Conservation (phyloP, 2,329 filamentous ascomycete genomes). For the Parastagonospora avenae region DNA sequence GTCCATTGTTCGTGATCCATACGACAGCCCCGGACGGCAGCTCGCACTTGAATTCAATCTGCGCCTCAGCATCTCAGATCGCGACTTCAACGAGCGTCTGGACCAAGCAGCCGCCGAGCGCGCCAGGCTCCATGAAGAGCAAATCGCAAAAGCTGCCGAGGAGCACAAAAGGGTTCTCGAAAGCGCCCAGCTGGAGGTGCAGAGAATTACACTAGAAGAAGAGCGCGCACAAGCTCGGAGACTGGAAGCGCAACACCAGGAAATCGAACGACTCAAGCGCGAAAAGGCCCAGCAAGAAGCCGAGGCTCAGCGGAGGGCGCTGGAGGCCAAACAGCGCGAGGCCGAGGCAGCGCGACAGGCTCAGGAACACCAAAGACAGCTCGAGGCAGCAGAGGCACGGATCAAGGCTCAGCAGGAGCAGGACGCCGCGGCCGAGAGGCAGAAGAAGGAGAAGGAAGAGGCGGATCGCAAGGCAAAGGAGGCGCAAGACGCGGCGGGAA, state of each 20-base stretch:
- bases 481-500: constrained; percentile 30
- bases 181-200: constrained; percentile 60
- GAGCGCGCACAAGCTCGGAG: constrained; percentile 40
- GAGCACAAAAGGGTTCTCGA: constrained; percentile 69
- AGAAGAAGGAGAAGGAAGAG: constrained; percentile 36
- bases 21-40: constrained; percentile 42
- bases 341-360: constrained; percentile 37
- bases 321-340: constrained; percentile 43
- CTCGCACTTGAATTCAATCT: constrained; percentile 50
- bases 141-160: constrained; percentile 67
- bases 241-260: constrained; percentile 44
- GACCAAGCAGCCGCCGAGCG: constrained; percentile 67
- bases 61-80: constrained; percentile 50
- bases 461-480: constrained; percentile 37
- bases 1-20: constrained; percentile 27
- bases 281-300: constrained; percentile 51
- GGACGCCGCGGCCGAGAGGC: constrained; percentile 33
- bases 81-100: constrained; percentile 61
- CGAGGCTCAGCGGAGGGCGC: constrained; percentile 37
- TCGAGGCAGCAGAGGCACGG: constrained; percentile 40
- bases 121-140: constrained; percentile 67
- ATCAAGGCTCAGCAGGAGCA: constrained; percentile 37
- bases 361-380: constrained; percentile 30
- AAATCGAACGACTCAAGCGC: constrained; percentile 49
- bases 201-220: constrained; percentile 54